Conservation (phyloP, 129 eudicot genomes). For the Chrysanthemum seticuspe region DNA sequence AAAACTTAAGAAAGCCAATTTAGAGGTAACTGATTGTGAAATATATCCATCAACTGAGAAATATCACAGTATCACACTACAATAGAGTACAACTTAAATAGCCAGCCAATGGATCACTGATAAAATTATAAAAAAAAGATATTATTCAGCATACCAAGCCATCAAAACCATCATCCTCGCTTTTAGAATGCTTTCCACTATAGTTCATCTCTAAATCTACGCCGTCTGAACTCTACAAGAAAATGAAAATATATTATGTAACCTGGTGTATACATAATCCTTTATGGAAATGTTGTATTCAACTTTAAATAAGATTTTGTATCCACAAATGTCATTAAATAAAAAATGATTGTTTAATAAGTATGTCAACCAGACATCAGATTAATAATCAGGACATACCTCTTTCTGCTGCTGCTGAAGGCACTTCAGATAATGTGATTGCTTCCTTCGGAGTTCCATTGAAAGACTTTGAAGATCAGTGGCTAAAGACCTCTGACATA, state of each 20-base stretch:
- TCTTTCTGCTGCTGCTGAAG: slow-evolving; percentile 72
- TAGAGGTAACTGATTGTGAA: slow-evolving; percentile 2
- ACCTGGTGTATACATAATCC: no score
- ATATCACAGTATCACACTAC: no score
- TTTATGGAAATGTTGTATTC: no score
- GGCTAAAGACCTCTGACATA: slow-evolving; percentile 84
- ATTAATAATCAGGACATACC: slow-evolving; percentile 36
- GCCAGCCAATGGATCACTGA: not conserved
- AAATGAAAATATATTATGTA: slow-evolving; percentile 7
- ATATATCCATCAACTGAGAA: no score
- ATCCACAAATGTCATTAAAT: no score
- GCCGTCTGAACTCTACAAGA: slow-evolving; percentile 74
- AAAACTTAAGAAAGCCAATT: not conserved
- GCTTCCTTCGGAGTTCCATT: slow-evolving; percentile 74
- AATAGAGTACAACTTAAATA: no score
- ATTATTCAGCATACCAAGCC: slow-evolving; percentile 54
- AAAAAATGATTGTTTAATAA: not conserved
- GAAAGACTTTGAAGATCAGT: slow-evolving; percentile 90
- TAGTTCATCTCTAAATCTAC: slow-evolving; percentile 83
- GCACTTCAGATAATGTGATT: slow-evolving; percentile 73
- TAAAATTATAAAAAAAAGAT: not conserved
- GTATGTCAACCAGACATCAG: not conserved
- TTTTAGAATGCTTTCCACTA: slow-evolving; percentile 51
- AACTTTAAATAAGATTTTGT: no score
- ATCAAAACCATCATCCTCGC: slow-evolving; percentile 65